Percentiles rank a stretch among this genome's conserved stretches.
These are phyloP conservation scores for Pythium biforme DNA, from an alignment of 352 stramenopile genomes.

Conservation along the genomic window DNA sequence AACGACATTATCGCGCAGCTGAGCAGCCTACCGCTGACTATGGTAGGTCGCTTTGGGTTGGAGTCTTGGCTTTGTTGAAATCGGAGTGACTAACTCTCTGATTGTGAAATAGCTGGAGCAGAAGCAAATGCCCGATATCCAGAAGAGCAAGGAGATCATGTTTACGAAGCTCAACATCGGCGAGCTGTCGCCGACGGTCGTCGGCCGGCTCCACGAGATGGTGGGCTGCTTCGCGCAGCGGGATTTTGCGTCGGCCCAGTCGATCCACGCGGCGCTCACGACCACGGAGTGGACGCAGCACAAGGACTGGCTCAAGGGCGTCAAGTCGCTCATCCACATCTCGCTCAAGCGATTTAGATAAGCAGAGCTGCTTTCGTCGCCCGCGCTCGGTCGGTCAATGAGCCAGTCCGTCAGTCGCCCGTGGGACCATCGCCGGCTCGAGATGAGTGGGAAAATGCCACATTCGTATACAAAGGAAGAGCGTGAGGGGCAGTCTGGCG, in stretches of 20 bases:
- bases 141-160: conserved; percentile 85
- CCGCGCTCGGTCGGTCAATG: no score
- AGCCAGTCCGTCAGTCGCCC: no score
- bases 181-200: conserved; percentile 65
- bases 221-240: conserved; percentile 69
- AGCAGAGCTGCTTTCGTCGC: conserved; percentile 17
- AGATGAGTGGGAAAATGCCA: no score
- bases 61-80: not conserved
- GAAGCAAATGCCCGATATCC: conserved; percentile 84
- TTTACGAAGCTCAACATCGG: conserved; percentile 87
- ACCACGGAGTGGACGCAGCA: conserved; percentile 94
- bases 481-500: no score
- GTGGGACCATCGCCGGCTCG: no score
- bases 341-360: conserved; percentile 90
- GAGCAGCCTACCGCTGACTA: conserved; percentile 69
- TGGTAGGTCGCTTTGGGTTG: conserved; percentile 57
- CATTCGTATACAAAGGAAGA: no score
- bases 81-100: conserved; percentile 13
- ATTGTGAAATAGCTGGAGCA: conserved; percentile 70
- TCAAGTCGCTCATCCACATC: conserved; percentile 97
- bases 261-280: conserved; percentile 90
- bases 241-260: conserved; percentile 74
- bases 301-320: conserved; percentile 97
- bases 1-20: conserved; percentile 80
- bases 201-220: conserved; percentile 80